A percentile compares a stretch with the other conserved stretches of the same genome.
Conservation (phyloP, 2,329 filamentous ascomycete species). For the Fusarium decemcellulare region DNA sequence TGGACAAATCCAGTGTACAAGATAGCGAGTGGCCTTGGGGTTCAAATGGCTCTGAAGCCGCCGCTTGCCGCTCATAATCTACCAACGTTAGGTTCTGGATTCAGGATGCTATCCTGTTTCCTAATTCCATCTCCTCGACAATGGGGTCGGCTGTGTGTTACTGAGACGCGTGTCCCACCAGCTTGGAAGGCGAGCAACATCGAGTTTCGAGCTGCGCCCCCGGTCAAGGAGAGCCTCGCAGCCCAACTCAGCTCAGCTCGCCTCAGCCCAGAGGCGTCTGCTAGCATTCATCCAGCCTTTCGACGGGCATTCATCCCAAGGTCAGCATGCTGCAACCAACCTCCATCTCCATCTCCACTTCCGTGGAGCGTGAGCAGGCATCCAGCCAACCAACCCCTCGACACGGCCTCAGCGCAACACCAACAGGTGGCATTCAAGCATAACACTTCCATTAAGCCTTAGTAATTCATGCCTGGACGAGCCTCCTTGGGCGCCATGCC, state of each 20-base stretch:
- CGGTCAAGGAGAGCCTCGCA: neutral
- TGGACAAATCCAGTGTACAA: neutral
- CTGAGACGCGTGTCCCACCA: conserved; percentile 2
- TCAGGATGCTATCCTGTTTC: conserved; percentile 1
- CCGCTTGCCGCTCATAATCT: neutral
- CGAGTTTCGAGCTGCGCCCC: neutral
- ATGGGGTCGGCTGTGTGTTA: neutral
- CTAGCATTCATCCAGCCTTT: conserved; percentile 11
- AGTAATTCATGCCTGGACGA: neutral
- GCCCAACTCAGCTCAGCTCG: neutral
- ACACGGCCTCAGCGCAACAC: conserved; percentile 1
- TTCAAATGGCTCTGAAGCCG: neutral
- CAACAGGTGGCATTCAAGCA: conserved; percentile 7
- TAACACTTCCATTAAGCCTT: neutral
- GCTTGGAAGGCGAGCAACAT: neutral
- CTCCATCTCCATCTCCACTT: conserved; percentile 10
- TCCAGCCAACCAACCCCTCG: conserved; percentile 10
- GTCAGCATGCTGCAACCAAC: conserved; percentile 8
- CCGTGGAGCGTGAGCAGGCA: conserved; percentile 25
- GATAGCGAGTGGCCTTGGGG: neutral
- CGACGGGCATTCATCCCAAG: conserved; percentile 1
- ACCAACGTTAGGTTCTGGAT: neutral
- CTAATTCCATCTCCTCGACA: neutral
- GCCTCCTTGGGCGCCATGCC: neutral
- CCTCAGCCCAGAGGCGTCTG: neutral